Evolutionary conservation across 352 stramenopile genomes (phyloP), one percentile per base, ranked within the genome.

Genomic region (Globisporangium lucens): DNA sequence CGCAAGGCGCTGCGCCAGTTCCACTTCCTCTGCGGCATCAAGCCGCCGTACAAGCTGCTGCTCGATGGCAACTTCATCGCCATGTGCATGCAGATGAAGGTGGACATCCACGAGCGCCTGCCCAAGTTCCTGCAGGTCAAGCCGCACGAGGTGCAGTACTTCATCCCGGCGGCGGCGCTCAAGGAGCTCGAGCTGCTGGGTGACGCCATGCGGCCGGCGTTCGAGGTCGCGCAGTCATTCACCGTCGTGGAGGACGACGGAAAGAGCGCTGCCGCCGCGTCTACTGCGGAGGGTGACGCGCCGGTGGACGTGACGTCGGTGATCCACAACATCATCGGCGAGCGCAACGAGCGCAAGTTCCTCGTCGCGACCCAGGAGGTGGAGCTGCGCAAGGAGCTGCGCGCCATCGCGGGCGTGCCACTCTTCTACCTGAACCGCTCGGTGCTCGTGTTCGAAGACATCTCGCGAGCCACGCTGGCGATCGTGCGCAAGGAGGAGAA

Each of bases 351-450:
- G 27, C 73, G 81, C 67, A 95, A 94, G 71, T 91, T 89, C 56
- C 73, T 95, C 36, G 88, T 95, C 30, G 89, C 84, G 52, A 94
- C 88, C 47, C 88, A 95, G 58, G 88, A 95, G 61, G 87, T 93
- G 43, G 86, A 94, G 65, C 74, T 95, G 59, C 84, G 88, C 33
- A 90, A 91, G 73, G 71, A 65, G n/a, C 70, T 95, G 69, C 80
- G 88, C 13, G 47, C 69, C 0, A 75, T 94, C 24, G 78, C 85
- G 2, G 88, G 88, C 56, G 86, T 94, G 55, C 88, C 88, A 58
- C 80, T 95, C n/a, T 71, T 95, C 51, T 95, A 95, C 75, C 66
- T 95, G 22, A 95, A 95, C 72, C 86, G 88, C 35, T 94, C 88
- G 4, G 86, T 94, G 72, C 75, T 95, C 20, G 88, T 95, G 66